These are phyloP conservation scores for Fraxinus paxiana DNA, from an alignment of 305 asterid genomes.

Conservation along the genomic window DNA sequence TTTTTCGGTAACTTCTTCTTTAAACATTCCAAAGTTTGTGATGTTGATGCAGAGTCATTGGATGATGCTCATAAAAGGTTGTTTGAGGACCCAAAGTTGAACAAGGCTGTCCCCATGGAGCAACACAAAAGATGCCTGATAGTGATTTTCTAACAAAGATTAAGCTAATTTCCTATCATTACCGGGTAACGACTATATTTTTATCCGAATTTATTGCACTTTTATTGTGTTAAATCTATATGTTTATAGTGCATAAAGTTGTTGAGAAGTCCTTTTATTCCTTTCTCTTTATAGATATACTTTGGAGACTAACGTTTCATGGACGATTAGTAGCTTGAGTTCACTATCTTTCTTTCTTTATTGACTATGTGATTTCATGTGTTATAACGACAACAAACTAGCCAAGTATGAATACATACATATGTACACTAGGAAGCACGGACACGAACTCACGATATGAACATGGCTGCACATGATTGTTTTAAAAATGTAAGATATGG, in stretches of 20 bases:
- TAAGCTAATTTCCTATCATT: slow-evolving; percentile 31
- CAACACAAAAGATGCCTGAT: slow-evolving; percentile 41
- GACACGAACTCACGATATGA: not conserved
- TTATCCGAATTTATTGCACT: not conserved
- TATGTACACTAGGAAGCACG: not conserved
- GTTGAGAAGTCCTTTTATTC: not conserved
- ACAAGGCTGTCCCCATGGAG: slow-evolving; percentile 39
- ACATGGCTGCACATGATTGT: not conserved
- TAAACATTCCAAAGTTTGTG: slow-evolving; percentile 43
- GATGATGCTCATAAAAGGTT: slow-evolving; percentile 50
- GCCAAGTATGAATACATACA: not conserved
- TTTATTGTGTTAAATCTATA: slow-evolving; percentile 23
- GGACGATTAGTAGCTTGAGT: not conserved
- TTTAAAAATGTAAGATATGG: not conserved
- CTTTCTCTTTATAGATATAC: not conserved
- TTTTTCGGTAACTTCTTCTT: slow-evolving; percentile 32
- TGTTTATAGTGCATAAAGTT: slow-evolving; percentile 20
- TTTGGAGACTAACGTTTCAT: not conserved
- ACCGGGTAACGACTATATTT: slow-evolving; percentile 24
- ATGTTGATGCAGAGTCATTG: slow-evolving; percentile 42
- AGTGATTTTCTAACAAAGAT: slow-evolving; percentile 43
- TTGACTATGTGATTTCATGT: not conserved
- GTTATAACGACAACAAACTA: not conserved
- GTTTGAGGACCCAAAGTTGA: slow-evolving; percentile 11
- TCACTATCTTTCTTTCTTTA: not conserved